Base-by-base conservation (phyloP, 2,329 filamentous ascomycete species). In the Hymenoscyphus infarciens region DNA sequence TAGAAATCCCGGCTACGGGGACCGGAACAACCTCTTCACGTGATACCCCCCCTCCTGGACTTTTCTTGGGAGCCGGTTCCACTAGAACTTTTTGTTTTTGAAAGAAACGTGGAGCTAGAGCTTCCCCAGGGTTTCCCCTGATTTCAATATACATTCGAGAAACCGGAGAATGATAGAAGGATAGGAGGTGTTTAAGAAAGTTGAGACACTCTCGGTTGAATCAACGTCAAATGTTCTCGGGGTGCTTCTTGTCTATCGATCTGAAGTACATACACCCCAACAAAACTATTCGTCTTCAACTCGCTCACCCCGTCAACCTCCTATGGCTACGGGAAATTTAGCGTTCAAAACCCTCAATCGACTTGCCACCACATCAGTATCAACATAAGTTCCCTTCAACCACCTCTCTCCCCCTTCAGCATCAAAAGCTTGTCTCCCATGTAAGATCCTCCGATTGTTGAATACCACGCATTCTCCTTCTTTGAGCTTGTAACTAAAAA, bases 391-490 rank as follows among this genome's bases (percentile, higher is more conserved):
- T 4, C 95, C 95, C 69, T 91, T 90, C 61, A 98, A 77, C 90
- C 91, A 96, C 59, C 94, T 81, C 65, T 87, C 83, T 0, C 90
- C 90, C 6, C 82, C 81, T 0, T 77, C 77, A 0, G 80, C 76
- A 73, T 94, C 86, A 75, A 98, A 98, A 33, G 86, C 84, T 16
- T 81, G 83, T 3, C 95, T 81, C 0, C 92, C 94, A 78, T 98
- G 95, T 72, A 96, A 76, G n/a, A 96, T 81, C 19, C 94, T 82
- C 63, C 86, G 78, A 73, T 98, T 98, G 74, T 96, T 89, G 73
- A 99, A 98, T n/a, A 99, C 82, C 13, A 93, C 92, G 73, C 92
- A 96, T 72, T 97, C 90, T 2, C 94, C 95, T 3, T 90, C 86
- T 60, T 86, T 79, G 75, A 97, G 79, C 75, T 88, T 88, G 63